Percentiles rank a stretch among this genome's conserved stretches.
Conservation (phyloP, 2,329 filamentous ascomycete species). For the Fusarium dlaminii region DNA sequence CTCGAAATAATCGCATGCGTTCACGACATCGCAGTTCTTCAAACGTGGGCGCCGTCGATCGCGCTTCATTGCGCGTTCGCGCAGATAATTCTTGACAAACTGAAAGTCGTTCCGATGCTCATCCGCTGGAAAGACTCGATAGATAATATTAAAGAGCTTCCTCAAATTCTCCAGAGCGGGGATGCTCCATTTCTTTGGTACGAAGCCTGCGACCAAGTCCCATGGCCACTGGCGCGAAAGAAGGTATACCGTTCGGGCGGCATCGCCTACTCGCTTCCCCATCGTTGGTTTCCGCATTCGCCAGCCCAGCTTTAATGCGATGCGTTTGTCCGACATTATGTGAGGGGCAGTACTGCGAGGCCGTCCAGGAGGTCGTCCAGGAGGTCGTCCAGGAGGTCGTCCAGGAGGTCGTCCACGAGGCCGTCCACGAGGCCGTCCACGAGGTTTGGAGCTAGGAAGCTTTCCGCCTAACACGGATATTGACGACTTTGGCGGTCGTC, state of each 20-base stretch:
- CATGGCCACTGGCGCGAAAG: constrained; percentile 2
- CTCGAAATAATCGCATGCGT: neutral
- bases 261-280: neutral
- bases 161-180: neutral
- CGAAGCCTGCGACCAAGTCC: neutral
- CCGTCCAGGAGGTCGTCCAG: neutral
- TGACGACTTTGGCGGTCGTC: neutral
- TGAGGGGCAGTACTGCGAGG: neutral
- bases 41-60: neutral
- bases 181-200: neutral
- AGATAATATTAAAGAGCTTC: neutral
- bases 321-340: neutral
- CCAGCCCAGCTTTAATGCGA: neutral
- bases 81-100: neutral
- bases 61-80: neutral
- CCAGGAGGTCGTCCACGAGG: no score
- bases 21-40: neutral
- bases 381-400: neutral
- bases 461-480: neutral
- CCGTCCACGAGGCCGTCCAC: neutral
- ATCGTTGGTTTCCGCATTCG: neutral
- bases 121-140: neutral
- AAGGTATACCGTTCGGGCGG: neutral
- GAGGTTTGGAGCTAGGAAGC: neutral
- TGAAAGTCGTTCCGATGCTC: neutral